A percentile compares a stretch with the other conserved stretches of the same genome.
These are phyloP conservation scores for Cucumis melo DNA, from an alignment of 306 rosid genomes.

Conservation along the genomic window DNA sequence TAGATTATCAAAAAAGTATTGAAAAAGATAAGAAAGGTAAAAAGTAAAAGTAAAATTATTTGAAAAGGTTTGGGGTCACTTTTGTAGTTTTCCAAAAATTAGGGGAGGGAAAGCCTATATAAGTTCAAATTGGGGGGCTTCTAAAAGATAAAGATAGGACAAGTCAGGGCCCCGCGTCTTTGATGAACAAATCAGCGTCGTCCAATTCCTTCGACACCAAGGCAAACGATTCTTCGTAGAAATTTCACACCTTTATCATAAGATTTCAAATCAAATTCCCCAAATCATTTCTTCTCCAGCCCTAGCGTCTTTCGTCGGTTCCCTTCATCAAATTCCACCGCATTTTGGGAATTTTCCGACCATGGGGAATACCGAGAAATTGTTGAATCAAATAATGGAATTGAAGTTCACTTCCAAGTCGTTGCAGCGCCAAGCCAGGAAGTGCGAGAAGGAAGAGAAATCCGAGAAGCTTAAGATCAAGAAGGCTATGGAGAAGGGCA, in stretches of 20 bases:
- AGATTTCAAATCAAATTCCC: background rate
- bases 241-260: background rate
- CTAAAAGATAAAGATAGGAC: background rate
- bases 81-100: background rate
- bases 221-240: background rate
- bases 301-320: background rate
- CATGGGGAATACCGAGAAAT: constrained; percentile 94
- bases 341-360: background rate
- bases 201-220: background rate
- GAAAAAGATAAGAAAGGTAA: no score
- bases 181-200: background rate
- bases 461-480: constrained; percentile 87
- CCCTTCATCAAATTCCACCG: background rate
- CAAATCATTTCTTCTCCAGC: background rate
- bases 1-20: no score
- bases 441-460: constrained; percentile 96
- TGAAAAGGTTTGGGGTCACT: background rate
- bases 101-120: background rate
- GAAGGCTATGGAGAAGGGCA: constrained; percentile 97
- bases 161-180: background rate
- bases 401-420: constrained; percentile 87
- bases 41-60: background rate
- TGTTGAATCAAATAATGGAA: constrained; percentile 94
- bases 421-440: constrained; percentile 75
- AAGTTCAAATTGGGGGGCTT: background rate